Evolutionary conservation across 192 early-diverging fungal species (phyloP).

Genomic region (Backusella australiensis): DNA sequence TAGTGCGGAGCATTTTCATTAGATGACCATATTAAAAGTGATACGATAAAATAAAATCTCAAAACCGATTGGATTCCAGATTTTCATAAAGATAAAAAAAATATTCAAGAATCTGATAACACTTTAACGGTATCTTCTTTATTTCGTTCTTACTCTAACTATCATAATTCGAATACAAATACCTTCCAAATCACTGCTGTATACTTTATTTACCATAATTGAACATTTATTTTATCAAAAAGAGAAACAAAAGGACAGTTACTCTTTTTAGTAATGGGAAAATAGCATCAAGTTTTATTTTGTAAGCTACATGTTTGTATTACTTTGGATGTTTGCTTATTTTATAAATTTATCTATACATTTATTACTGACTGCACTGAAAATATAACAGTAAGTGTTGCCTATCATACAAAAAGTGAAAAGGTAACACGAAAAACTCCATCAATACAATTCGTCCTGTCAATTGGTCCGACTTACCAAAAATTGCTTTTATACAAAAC

Average conservation of each 20-base stretch:
- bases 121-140: not conserved
- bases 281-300: not conserved
- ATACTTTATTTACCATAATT: too few relatives aligned
- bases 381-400: too few relatives aligned
- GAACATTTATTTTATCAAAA: too few relatives aligned
- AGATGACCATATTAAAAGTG: not conserved
- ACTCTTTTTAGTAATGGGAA: too few relatives aligned
- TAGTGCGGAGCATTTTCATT: not conserved
- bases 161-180: not conserved
- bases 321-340: not conserved
- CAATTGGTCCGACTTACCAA: too few relatives aligned
- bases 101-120: not conserved
- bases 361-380: not conserved
- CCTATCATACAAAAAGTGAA: too few relatives aligned
- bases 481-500: too few relatives aligned
- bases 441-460: too few relatives aligned
- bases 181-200: too few relatives aligned
- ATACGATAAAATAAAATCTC: not conserved
- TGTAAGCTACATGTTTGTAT: not conserved
- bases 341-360: not conserved
- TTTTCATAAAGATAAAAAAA: not conserved
- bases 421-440: too few relatives aligned
- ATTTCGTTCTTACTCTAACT: not conserved
- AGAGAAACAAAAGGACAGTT: too few relatives aligned
- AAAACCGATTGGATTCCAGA: conserved; percentile 1